Base-by-base conservation (phyloP, 352 stramenopile genomes). In the Globisporangium orthogonon region DNA sequence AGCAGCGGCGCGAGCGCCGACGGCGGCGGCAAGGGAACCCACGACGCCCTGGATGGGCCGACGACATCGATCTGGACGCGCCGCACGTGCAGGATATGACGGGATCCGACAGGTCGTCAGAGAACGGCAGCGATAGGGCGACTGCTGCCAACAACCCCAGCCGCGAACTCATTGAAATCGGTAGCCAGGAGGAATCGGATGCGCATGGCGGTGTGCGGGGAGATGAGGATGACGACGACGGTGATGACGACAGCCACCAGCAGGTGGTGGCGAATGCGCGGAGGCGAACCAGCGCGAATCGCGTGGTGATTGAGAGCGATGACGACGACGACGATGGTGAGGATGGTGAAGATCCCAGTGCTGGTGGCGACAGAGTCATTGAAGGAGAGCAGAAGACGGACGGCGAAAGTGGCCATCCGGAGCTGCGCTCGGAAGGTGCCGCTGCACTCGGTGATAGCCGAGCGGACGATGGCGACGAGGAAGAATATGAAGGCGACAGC, bases 301-400 rank as follows among this genome's bases (percentile, higher is more conserved):
- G 53, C 23, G 40, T 67, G 23, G 49, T 65, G 7, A 23, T 63
- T n/a, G 61, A 74, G 29, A 50, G 46, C 29, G 46, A 43, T 17
- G 50, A 54, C 1, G n/a, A 45, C 29, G 46, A 43, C 17, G 50
- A 54, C 3, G n/a, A 45, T 39, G 54, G 46, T 23, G 28, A 53
- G 2, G 39, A 49, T 37, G 18, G 9, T 11, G 35, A 40, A 15
- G 35, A 4, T 13, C 35, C 35, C 10, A 13, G 35, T 14, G 35
- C 35, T 17, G 28, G 23, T n/a, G 33, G 33, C 33, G 33, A 37
- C 33, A 37, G 33, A 9, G 33, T 11, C 6, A 50, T 6, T 44
- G 33, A n/a, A 49, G 14, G 23, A 50, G 14, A 29, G 17, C 35
- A 46, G 7, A 23, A 18, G 15, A 5, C 5, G 14, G 14, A 46